Evolutionary conservation across 768 basidiomycete species (phyloP).

Genomic region (Leccinellum luteum): DNA sequence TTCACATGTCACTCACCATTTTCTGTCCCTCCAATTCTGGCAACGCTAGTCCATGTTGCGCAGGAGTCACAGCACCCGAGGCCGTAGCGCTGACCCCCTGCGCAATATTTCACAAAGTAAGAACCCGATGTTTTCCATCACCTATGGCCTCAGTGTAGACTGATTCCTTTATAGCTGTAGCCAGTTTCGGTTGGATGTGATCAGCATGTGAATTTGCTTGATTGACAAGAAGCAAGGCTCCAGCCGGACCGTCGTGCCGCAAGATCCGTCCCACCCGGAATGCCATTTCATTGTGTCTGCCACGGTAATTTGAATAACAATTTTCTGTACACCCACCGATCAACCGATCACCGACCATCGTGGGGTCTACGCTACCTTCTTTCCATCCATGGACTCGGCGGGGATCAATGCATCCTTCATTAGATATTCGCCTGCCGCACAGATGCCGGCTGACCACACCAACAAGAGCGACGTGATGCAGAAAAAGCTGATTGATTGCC

Average conservation of each 20-base stretch:
- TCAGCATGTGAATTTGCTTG: background rate
- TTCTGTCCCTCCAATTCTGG: background rate
- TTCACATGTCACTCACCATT: background rate
- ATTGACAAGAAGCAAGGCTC: background rate
- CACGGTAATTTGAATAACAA: background rate
- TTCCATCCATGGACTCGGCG: slow-evolving; percentile 12
- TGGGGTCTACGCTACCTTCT: slow-evolving; percentile 24
- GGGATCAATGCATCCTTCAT: slow-evolving; percentile 43
- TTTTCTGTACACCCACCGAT: background rate
- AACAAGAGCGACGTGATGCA: slow-evolving; percentile 77
- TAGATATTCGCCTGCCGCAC: slow-evolving; percentile 67
- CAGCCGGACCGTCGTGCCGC: background rate
- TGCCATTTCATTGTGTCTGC: background rate
- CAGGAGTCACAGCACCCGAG: background rate
- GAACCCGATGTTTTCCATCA: background rate
- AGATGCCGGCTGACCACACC: slow-evolving; percentile 77
- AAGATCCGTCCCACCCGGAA: background rate
- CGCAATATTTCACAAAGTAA: background rate
- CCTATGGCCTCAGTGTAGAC: background rate
- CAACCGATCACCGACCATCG: slow-evolving; percentile 21
- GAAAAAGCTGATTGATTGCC: slow-evolving; percentile 86
- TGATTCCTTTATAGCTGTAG: background rate
- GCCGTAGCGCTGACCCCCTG: too few relatives aligned
- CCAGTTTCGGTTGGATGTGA: background rate
- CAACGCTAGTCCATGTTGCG: background rate